Percentiles rank a stretch among this genome's conserved stretches.
Conservation (phyloP, 352 stramenopile species). For the Thalassiosira oceanica region DNA sequence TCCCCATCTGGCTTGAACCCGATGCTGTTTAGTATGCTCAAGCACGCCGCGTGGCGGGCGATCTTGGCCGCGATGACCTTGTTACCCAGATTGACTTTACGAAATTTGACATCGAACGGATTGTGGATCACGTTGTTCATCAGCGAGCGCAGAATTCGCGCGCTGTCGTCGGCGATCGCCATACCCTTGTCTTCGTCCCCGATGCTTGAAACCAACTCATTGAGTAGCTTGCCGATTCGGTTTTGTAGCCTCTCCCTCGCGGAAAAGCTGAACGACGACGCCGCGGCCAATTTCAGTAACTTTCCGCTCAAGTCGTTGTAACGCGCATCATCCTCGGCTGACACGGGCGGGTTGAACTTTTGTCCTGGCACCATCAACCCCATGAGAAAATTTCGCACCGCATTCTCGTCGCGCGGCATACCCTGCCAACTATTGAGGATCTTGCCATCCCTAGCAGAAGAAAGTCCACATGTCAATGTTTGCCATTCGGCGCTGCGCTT, state of each 20-base stretch:
- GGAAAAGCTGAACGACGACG: conserved; percentile 71
- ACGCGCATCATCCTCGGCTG: conserved; percentile 49
- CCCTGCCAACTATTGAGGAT: conserved; percentile 77
- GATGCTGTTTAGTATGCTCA: conserved; percentile 66
- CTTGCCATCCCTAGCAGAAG: conserved; percentile 68
- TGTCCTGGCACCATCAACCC: conserved; percentile 59
- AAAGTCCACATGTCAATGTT: no score
- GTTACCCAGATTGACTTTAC: conserved; percentile 75
- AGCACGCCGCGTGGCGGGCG: conserved; percentile 34
- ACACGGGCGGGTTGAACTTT: conserved; percentile 57
- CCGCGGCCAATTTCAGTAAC: conserved; percentile 63
- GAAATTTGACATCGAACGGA: conserved; percentile 70
- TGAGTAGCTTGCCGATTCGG: conserved; percentile 47
- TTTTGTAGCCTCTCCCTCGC: conserved; percentile 66
- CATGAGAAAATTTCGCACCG: conserved; percentile 79
- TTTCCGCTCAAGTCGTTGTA: conserved; percentile 67
- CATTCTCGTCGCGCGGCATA: conserved; percentile 70
- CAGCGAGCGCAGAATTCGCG: conserved; percentile 60
- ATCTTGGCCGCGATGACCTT: conserved; percentile 67
- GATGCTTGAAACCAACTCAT: conserved; percentile 58
- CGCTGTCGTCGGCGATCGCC: conserved; percentile 63
- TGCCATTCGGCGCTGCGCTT: no score
- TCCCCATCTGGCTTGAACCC: conserved; percentile 54
- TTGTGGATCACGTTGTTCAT: conserved; percentile 71
- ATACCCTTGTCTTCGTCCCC: conserved; percentile 53